phyloP scores from a whole-genome alignment of 2,329 filamentous ascomycete genomes.

The Cercospora nicotianae region DNA sequence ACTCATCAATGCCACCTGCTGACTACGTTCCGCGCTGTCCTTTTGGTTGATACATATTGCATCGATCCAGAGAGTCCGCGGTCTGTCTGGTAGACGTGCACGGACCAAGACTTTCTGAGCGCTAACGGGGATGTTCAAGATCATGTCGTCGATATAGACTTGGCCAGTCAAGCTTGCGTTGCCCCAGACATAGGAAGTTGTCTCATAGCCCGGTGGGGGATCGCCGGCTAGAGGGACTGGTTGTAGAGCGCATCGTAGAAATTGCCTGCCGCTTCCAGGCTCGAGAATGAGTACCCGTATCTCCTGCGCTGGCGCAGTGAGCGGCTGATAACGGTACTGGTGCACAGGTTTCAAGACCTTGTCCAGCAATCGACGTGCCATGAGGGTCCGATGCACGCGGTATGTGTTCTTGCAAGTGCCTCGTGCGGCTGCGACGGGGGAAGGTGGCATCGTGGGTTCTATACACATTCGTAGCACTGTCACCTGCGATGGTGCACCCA shows the following conservation, averaged over 20 bases:
- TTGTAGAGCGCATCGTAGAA: background rate
- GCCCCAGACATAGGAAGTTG: conserved; percentile 21
- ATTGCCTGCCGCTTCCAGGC: background rate
- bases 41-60: conserved; percentile 3
- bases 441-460: background rate
- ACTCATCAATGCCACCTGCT: conserved; percentile 23
- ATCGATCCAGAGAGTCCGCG: conserved; percentile 23
- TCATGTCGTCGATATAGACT: conserved; percentile 3
- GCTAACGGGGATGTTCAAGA: background rate
- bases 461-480: background rate
- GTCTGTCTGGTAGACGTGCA: background rate
- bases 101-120: conserved; percentile 6
- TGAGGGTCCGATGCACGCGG: background rate
- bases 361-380: background rate
- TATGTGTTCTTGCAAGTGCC: background rate
- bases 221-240: background rate
- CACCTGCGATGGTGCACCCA: background rate
- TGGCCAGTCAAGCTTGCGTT: background rate
- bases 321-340: background rate
- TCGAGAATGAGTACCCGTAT: background rate
- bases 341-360: background rate
- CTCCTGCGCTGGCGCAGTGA: background rate
- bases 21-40: conserved; percentile 15
- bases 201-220: conserved; percentile 10
- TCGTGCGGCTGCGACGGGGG: background rate